Conservation (phyloP, 192 early-diverging fungal species). For the Lobosporangium transversale region DNA sequence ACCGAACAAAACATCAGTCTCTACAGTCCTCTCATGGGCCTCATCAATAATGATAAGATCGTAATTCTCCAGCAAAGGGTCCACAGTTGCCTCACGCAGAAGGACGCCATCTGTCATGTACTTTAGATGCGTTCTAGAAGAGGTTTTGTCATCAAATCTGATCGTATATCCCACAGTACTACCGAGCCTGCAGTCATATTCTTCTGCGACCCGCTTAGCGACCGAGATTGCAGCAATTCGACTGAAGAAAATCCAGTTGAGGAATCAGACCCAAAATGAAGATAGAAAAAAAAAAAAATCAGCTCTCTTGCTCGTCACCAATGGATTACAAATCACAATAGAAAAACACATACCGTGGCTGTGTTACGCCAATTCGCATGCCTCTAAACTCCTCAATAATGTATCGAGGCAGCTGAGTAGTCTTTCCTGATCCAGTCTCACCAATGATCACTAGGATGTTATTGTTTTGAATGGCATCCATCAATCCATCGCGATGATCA, state of each 20-base stretch:
- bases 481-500: constrained; percentile 56
- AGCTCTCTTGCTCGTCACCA: too few relatives aligned
- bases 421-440: constrained; percentile 92
- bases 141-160: constrained; percentile 95
- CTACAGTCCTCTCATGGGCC: constrained; percentile 93
- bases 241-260: too few relatives aligned
- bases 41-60: constrained; percentile 95
- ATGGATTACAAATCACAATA: not conserved
- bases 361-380: constrained; percentile 73
- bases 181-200: constrained; percentile 85
- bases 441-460: constrained; percentile 90
- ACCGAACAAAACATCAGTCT: constrained; percentile 95
- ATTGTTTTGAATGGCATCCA: constrained; percentile 88
- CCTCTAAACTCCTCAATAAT: constrained; percentile 64
- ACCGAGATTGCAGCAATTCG: constrained; percentile 91
- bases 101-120: constrained; percentile 99
- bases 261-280: not conserved
- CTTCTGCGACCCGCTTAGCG: constrained; percentile 95
- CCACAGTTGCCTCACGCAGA: constrained; percentile 86
- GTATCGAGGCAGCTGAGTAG: constrained; percentile 89
- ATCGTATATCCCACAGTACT: constrained; percentile 91
- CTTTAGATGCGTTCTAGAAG: constrained; percentile 83
- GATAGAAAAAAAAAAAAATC: not conserved
- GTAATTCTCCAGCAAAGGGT: constrained; percentile 86
- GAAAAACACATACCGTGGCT: constrained; percentile 67